A percentile compares a stretch with the other conserved stretches of the same genome.
These are phyloP conservation scores for Xylaria sp. DNA, from an alignment of 2,329 filamentous ascomycete species.

Conservation along the genomic window DNA sequence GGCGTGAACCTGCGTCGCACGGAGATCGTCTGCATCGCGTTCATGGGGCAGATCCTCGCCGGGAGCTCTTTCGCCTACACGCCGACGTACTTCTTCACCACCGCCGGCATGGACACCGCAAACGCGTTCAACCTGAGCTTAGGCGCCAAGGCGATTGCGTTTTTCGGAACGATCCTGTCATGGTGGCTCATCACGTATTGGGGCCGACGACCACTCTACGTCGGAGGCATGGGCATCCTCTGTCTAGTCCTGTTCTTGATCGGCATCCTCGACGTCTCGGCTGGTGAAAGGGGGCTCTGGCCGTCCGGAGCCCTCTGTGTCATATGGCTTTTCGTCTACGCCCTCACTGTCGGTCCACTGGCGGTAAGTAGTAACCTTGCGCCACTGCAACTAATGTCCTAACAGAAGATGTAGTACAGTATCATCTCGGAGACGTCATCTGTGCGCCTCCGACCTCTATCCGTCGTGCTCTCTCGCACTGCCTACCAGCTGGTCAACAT, in stretches of 20 bases:
- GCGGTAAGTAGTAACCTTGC: slow-evolving; percentile 38
- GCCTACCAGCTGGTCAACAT: slow-evolving; percentile 50
- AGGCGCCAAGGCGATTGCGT: slow-evolving; percentile 41
- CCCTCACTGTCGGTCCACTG: slow-evolving; percentile 51
- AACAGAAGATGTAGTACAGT: slow-evolving; percentile 39
- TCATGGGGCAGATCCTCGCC: slow-evolving; percentile 38
- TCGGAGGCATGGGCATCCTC: slow-evolving; percentile 44
- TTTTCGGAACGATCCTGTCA: slow-evolving; percentile 44
- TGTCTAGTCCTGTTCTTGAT: slow-evolving; percentile 42
- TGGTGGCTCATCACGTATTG: slow-evolving; percentile 44
- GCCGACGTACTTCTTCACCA: slow-evolving; percentile 43
- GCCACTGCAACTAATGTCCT: slow-evolving; percentile 2
- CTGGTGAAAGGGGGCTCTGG: slow-evolving; percentile 46
- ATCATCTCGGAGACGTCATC: slow-evolving; percentile 53
- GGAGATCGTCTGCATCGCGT: slow-evolving; percentile 46
- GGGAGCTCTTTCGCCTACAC: slow-evolving; percentile 44
- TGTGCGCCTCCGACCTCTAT: slow-evolving; percentile 49
- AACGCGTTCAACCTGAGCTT: slow-evolving; percentile 39
- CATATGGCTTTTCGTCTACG: slow-evolving; percentile 50
- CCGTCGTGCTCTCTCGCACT: slow-evolving; percentile 48
- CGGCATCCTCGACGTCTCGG: slow-evolving; percentile 45
- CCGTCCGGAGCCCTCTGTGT: slow-evolving; percentile 47
- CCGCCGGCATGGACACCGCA: slow-evolving; percentile 37
- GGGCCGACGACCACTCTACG: slow-evolving; percentile 45
- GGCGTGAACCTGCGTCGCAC: slow-evolving; percentile 48